Percentiles rank a stretch among this genome's conserved stretches.
Evolutionary conservation across 108 stramenopile species (phyloP).

Genomic region (Heterococcus sp.): DNA sequence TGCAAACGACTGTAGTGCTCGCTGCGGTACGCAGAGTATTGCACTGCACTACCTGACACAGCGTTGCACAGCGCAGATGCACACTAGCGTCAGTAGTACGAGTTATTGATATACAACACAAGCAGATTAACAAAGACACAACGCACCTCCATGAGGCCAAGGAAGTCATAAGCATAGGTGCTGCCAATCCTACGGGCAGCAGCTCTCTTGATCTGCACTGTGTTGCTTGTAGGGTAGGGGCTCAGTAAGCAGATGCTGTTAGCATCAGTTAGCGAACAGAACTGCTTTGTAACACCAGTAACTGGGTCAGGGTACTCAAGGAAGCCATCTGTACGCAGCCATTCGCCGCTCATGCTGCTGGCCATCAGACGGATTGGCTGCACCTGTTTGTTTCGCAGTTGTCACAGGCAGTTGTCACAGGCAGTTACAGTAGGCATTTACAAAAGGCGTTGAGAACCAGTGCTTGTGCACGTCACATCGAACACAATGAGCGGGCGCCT

Average conservation of each 20-base stretch:
- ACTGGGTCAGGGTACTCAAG: constrained; percentile 84
- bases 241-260: constrained; percentile 77
- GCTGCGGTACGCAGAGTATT: too few species aligned
- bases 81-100: not conserved
- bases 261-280: constrained; percentile 72
- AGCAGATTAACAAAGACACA: not conserved
- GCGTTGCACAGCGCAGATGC: not conserved
- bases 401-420: not conserved
- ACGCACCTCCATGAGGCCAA: constrained; percentile 78
- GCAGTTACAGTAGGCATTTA: not conserved
- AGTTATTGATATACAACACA: not conserved
- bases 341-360: constrained; percentile 87
- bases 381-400: constrained; percentile 6
- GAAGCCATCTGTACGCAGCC: constrained; percentile 84
- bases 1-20: too few species aligned
- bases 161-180: constrained; percentile 95
- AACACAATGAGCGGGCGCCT: not conserved
- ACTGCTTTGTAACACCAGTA: constrained; percentile 84
- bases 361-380: constrained; percentile 83
- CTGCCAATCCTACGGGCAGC: constrained; percentile 93
- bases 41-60: not conserved
- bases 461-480: not conserved
- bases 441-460: too few species aligned
- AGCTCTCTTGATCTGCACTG: constrained; percentile 81
- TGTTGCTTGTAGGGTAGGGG: constrained; percentile 79